Evolutionary conservation across 768 basidiomycete species (phyloP).

Genomic region (Tylopilus rubrobrunneus): DNA sequence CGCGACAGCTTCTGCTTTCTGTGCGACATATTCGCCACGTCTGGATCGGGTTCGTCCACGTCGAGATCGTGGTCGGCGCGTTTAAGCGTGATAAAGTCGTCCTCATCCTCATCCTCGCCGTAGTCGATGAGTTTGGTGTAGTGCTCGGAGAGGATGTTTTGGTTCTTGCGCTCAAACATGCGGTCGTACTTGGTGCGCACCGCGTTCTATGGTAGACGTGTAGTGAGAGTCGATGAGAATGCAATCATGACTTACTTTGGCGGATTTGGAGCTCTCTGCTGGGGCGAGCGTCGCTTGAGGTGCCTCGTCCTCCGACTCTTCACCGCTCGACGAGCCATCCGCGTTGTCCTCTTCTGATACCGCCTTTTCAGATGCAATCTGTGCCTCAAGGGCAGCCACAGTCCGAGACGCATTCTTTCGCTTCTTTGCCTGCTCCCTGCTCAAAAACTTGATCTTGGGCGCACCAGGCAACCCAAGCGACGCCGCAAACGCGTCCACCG

Average conservation of each 20-base stretch:
- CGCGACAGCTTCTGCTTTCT: conserved; percentile 71
- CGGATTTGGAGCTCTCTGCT: conserved; percentile 21
- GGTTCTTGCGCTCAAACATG: conserved; percentile 97
- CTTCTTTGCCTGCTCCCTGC: conserved; percentile 60
- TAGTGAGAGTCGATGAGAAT: background rate
- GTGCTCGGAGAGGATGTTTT: conserved; percentile 85
- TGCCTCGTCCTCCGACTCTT: conserved; percentile 24
- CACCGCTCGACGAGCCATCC: conserved; percentile 13
- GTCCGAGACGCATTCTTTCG: conserved; percentile 70
- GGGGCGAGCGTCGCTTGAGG: background rate
- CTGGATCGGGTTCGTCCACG: conserved; percentile 39
- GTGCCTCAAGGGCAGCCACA: conserved; percentile 34
- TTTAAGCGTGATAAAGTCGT: conserved; percentile 88
- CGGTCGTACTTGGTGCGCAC: conserved; percentile 94
- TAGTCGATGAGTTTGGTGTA: conserved; percentile 86
- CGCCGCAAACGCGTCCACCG: conserved; percentile 79
- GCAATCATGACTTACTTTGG: conserved; percentile 37
- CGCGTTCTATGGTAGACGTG: conserved; percentile 25
- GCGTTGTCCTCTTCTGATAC: conserved; percentile 19
- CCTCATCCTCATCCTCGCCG: conserved; percentile 58
- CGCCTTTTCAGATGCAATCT: conserved; percentile 22
- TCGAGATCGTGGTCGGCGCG: conserved; percentile 86
- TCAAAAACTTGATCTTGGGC: conserved; percentile 90
- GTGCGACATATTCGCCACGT: conserved; percentile 64
- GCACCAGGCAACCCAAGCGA: conserved; percentile 91